Percentiles rank a stretch among this genome's conserved stretches.
These are phyloP conservation scores for Zygoascus meyerae DNA, from an alignment of 1,139 yeast genomes.

Conservation along the genomic window DNA sequence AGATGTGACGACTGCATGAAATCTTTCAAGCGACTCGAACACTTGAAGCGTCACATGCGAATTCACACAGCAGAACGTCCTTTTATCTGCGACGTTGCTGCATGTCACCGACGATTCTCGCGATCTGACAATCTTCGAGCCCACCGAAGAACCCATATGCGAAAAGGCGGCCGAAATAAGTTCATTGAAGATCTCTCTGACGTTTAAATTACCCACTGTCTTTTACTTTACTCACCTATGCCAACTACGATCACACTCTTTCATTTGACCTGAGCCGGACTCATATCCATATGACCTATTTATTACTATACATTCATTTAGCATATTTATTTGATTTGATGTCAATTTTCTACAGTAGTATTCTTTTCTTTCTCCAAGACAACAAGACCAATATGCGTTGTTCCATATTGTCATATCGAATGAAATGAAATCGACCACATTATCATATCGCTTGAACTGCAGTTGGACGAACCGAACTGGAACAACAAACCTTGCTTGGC, in stretches of 20 bases:
- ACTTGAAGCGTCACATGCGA: conserved; percentile 83
- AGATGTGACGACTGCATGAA: conserved; percentile 53
- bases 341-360: not conserved
- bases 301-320: conserved; percentile 8
- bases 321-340: conserved; percentile 4
- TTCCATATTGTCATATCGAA: no score
- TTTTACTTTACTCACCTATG: not conserved
- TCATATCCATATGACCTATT: conserved; percentile 3
- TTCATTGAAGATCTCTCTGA: conserved; percentile 34
- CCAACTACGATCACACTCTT: not conserved
- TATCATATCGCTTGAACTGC: no score
- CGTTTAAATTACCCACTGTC: conserved; percentile 4
- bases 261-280: conserved; percentile 2
- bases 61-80: conserved; percentile 89
- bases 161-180: conserved; percentile 40
- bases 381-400: no score
- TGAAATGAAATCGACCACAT: no score
- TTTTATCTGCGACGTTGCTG: conserved; percentile 58
- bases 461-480: no score
- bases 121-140: conserved; percentile 75
- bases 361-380: no score
- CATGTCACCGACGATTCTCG: conserved; percentile 68
- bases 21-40: conserved; percentile 88
- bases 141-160: conserved; percentile 68
- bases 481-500: no score